phyloP scores from a whole-genome alignment of 371 early-diverging fungal species.

The Mucor piriformis region DNA sequence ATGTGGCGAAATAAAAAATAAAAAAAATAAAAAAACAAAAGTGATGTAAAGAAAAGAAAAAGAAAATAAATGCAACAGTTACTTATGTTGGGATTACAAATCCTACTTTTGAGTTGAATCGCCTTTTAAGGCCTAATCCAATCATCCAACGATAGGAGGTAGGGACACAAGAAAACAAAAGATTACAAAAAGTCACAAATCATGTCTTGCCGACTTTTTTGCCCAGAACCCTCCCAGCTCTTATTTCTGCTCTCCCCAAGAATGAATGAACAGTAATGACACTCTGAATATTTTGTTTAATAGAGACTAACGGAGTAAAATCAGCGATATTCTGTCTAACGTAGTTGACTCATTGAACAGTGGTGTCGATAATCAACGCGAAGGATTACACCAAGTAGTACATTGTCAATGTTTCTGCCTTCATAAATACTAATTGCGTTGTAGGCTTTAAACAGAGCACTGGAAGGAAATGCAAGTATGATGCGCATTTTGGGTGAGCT shows the following conservation, averaged over 20 bases:
- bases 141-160: neutral
- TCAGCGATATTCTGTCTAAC: neutral
- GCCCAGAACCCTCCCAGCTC: too few relatives aligned
- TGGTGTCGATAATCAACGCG: neutral
- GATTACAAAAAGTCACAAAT: neutral
- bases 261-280: too few relatives aligned
- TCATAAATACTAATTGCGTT: neutral
- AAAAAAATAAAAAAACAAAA: neutral
- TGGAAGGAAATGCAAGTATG: slow-evolving; percentile 29
- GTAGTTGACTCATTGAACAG: neutral
- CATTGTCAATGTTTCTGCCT: neutral
- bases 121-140: slow-evolving; percentile 7
- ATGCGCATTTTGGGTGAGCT: slow-evolving; percentile 23
- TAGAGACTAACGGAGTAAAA: neutral
- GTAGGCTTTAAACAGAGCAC: slow-evolving; percentile 25
- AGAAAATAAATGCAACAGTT: neutral
- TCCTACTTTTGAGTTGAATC: neutral
- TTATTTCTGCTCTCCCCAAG: too few relatives aligned
- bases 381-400: neutral
- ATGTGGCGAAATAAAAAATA: neutral
- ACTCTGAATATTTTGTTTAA: too few relatives aligned
- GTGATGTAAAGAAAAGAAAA: neutral
- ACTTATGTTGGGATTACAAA: too few relatives aligned
- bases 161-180: neutral
- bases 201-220: neutral